These are phyloP conservation scores for Lagerstroemia speciosa DNA, from an alignment of 345 rosid species.

Conservation along the genomic window DNA sequence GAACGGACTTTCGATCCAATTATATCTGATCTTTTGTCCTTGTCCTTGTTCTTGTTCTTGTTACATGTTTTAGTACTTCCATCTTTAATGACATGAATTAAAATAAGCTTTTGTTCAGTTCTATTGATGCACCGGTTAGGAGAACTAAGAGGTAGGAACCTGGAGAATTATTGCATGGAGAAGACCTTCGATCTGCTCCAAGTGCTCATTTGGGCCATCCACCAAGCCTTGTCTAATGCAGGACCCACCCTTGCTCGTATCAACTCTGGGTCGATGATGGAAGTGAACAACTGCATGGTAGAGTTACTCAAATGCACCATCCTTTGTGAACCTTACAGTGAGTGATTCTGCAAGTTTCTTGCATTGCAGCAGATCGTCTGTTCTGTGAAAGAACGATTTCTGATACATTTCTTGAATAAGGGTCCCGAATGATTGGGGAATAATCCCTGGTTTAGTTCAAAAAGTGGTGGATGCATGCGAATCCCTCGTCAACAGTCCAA, in stretches of 20 bases:
- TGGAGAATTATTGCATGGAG: background rate
- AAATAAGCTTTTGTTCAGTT: too few relatives aligned
- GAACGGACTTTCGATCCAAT: background rate
- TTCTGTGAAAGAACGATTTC: background rate
- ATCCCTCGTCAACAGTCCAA: background rate
- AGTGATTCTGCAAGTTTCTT: background rate
- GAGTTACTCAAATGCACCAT: background rate
- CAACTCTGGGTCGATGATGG: background rate
- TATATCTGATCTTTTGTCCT: background rate
- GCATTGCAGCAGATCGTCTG: background rate
- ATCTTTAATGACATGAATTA: background rate
- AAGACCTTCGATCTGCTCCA: background rate
- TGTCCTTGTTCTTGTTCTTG: background rate
- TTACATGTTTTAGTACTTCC: background rate
- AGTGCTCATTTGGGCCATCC: background rate
- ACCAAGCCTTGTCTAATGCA: background rate
- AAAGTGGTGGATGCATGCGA: background rate
- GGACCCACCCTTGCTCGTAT: background rate
- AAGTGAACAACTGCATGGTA: background rate
- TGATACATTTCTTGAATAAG: background rate
- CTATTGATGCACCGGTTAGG: too few relatives aligned
- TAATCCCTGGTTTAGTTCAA: background rate
- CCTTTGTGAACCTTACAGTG: background rate
- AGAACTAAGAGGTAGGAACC: too few relatives aligned
- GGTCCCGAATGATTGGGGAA: background rate